Evolutionary conservation across 805 yeast species (phyloP).

Genomic region (Ogataea paraovalis): DNA sequence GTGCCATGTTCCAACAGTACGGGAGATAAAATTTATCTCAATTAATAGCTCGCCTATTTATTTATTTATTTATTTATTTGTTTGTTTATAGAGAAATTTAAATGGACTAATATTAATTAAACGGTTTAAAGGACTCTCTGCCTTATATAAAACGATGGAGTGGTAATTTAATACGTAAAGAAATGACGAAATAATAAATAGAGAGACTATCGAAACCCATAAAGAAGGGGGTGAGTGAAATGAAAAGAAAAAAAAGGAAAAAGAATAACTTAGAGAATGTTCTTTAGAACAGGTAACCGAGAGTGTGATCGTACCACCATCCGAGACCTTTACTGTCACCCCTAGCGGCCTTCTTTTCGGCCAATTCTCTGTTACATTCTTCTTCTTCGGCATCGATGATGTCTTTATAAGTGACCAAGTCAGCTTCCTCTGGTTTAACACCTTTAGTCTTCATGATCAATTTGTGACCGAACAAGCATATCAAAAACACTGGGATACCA

Average conservation of each 20-base stretch:
- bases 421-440: conserved; percentile 54
- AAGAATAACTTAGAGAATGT: not conserved
- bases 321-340: conserved; percentile 15
- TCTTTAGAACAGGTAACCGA: conserved; percentile 27
- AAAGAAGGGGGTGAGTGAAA: not conserved
- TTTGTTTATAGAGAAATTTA: no score
- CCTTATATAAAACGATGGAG: no score
- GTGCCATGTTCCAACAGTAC: not conserved
- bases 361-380: conserved; percentile 25
- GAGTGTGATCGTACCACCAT: conserved; percentile 30
- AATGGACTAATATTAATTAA: no score
- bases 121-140: no score
- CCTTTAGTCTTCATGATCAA: conserved; percentile 45
- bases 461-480: conserved; percentile 57
- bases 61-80: no score
- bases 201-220: not conserved
- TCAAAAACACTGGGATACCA: conserved; percentile 61
- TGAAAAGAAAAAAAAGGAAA: not conserved
- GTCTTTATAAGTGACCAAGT: conserved; percentile 53
- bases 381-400: conserved; percentile 52
- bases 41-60: no score
- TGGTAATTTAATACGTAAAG: no score
- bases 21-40: not conserved
- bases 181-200: no score
- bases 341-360: conserved; percentile 13